These are phyloP conservation scores for Cronartium quercuum DNA, from an alignment of 1,284 basidiomycete genomes.

Conservation along the genomic window DNA sequence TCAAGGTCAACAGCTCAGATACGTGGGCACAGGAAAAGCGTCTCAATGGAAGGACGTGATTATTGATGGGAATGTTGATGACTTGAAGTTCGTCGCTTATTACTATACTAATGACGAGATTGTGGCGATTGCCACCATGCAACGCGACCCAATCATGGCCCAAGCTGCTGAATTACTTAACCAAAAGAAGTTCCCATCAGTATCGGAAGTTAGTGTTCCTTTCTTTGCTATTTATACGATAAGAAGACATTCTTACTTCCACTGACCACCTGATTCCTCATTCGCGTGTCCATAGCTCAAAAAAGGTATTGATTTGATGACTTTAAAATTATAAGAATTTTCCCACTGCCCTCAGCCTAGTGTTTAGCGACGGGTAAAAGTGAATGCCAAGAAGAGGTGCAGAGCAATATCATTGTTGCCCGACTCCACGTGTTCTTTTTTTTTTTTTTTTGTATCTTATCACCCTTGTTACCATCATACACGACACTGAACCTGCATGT, in stretches of 20 bases:
- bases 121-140: conserved; percentile 77
- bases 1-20: conserved; percentile 71
- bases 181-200: conserved; percentile 70
- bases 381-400: too few species aligned
- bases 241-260: neutral
- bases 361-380: too few species aligned
- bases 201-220: conserved; percentile 54
- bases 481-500: too few species aligned
- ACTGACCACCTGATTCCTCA: too few species aligned
- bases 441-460: too few species aligned
- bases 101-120: conserved; percentile 71
- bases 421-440: too few species aligned
- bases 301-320: conserved; percentile 18
- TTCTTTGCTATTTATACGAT: neutral
- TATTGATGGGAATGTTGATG: conserved; percentile 68
- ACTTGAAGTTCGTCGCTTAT: conserved; percentile 83
- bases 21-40: conserved; percentile 60
- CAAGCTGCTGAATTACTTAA: conserved; percentile 75
- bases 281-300: neutral
- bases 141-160: conserved; percentile 71
- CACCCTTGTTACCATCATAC: too few species aligned
- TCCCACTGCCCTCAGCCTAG: too few species aligned
- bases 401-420: too few species aligned
- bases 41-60: conserved; percentile 59
- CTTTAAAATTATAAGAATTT: conserved; percentile 16